Evolutionary conservation across 179 eudicot species (phyloP).

Genomic region (Vitellaria paradoxa): DNA sequence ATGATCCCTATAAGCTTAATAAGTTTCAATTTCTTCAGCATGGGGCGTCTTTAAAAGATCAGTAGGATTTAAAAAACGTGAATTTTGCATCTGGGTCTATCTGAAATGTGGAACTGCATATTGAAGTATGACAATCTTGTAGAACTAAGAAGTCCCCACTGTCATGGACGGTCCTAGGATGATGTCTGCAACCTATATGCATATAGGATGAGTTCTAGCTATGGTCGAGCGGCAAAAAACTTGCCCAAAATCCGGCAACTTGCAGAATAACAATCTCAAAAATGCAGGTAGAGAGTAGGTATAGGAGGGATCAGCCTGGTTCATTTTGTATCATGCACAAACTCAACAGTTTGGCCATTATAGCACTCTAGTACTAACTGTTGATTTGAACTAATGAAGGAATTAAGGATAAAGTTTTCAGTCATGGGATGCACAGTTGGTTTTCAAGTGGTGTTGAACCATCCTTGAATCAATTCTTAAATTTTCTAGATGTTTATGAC

Average conservation of each 20-base stretch:
- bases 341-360: neutral
- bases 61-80: slow-evolving; percentile 27
- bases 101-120: too few species aligned
- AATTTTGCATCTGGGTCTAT: too few species aligned
- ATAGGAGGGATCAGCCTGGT: neutral
- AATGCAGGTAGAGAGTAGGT: neutral
- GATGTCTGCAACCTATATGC: too few species aligned
- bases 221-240: too few species aligned
- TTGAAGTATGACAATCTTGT: neutral
- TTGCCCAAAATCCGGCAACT: neutral
- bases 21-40: neutral
- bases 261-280: neutral
- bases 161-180: neutral
- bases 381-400: neutral
- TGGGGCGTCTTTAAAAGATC: slow-evolving; percentile 62
- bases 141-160: neutral
- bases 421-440: neutral
- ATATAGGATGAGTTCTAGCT: too few species aligned
- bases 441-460: too few species aligned
- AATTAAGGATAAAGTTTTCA: neutral
- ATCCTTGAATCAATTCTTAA: too few species aligned
- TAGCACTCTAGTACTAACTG: neutral
- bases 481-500: too few species aligned
- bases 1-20: too few species aligned
- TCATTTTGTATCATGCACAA: neutral